Conservation (phyloP, 1,284 basidiomycete species). For the Cutaneotrichosporon sp. region DNA sequence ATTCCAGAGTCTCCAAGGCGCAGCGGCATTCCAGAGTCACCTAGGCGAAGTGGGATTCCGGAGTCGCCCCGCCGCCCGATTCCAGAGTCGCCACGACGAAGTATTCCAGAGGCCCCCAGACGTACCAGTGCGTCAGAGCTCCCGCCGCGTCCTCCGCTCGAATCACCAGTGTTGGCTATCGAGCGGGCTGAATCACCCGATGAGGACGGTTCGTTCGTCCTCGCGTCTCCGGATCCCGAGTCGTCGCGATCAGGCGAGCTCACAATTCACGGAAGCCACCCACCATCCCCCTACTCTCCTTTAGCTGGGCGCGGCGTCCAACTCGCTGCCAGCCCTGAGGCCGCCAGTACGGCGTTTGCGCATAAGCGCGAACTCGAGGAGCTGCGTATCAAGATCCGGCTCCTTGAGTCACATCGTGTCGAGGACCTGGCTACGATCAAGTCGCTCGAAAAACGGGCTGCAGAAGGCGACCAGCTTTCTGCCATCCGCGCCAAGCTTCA, state of each 20-base stretch:
- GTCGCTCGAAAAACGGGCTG: slow-evolving; percentile 74
- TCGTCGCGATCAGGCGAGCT: no score
- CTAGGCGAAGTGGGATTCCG: neutral
- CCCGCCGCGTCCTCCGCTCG: neutral
- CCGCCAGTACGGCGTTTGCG: slow-evolving; percentile 21
- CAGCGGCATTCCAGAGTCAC: no score
- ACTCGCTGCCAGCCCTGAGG: slow-evolving; percentile 11
- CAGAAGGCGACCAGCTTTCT: slow-evolving; percentile 80
- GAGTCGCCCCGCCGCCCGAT: neutral
- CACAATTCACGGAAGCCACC: no score
- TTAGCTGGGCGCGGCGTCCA: neutral
- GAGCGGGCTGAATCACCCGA: neutral
- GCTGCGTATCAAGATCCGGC: slow-evolving; percentile 71
- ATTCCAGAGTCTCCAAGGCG: neutral
- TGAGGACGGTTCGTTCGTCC: neutral
- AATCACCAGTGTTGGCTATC: neutral
- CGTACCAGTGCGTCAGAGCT: no score
- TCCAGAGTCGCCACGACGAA: no score
- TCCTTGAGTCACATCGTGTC: slow-evolving; percentile 76
- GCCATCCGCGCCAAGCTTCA: slow-evolving; percentile 80
- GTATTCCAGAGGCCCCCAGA: no score
- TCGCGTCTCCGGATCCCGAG: neutral
- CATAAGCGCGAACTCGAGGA: slow-evolving; percentile 60
- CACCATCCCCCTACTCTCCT: neutral
- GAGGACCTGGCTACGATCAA: slow-evolving; percentile 80